Base-by-base conservation (phyloP, 2,329 filamentous ascomycete genomes). In the Remersonia thermophila region DNA sequence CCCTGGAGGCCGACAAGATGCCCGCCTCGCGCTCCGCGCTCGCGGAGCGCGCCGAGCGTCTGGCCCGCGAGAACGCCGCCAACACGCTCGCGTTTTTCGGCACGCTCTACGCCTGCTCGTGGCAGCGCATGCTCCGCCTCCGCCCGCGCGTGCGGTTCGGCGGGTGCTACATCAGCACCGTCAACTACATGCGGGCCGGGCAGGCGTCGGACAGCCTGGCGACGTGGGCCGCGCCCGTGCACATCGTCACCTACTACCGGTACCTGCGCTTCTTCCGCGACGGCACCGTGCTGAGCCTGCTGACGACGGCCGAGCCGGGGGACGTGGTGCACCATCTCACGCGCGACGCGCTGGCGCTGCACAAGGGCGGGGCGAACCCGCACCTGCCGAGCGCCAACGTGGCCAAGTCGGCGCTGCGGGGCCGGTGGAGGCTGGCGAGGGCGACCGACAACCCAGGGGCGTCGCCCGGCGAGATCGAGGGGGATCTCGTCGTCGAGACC, bases 211-310 rank as follows among this genome's bases (percentile, higher is more conserved):
- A 73, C 14, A 80, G 77, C 45, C 77, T 77, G 37, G 62, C 80
- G 13, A 80, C 82, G 1, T 94, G 87, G 84, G 65, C 66, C 50
- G 80, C 73, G 16, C 87, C 87, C 7, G 80, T 96, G 26, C 86
- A 93, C 55, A 93, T 96, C 40, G 86, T 98, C 33, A 98, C 91
- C 1, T 98, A 96, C 62, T 98, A 93, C 62, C 84, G 91, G 39
- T 98, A 96, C 60, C 72, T 98, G 3, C 83, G 91, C 36, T 91
- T 98, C 63, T 91, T 91, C 62, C 82, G 86, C 16, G 84, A 96
- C 56, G 91, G 91, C 18, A 80, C 81, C 1, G 76, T 72, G 45
- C 77, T 96, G 40, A 84, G 78, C 36, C 69, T 98, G 2, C 69
- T 93, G 26, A 84, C 82, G 1, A 93, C 83, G 0, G 61, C 72